phyloP scores from a whole-genome alignment of 306 rosid genomes.

The Cucurbita pepo region DNA sequence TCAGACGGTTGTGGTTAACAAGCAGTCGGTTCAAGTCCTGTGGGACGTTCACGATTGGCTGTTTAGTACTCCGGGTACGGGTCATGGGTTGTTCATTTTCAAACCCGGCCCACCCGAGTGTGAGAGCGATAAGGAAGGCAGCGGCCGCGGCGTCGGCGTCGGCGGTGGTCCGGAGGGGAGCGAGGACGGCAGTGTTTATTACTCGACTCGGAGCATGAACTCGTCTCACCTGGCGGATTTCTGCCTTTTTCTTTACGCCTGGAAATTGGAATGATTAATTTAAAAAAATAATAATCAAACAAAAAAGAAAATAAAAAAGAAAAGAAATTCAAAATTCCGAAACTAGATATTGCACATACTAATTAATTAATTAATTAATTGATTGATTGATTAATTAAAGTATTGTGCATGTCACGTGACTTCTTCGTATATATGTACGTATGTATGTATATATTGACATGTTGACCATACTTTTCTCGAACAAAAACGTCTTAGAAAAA shows the following conservation, averaged over 20 bases:
- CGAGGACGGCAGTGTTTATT: slow-evolving; percentile 2
- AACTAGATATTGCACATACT: not conserved
- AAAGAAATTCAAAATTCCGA: not conserved
- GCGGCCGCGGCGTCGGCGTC: not conserved
- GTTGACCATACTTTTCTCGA: not conserved
- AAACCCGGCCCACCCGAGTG: slow-evolving; percentile 42
- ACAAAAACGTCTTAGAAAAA: not conserved
- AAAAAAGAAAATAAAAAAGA: no score
- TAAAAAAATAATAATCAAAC: no score
- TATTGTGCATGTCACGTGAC: not conserved
- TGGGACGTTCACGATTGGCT: slow-evolving; percentile 92
- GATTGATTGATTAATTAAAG: not conserved
- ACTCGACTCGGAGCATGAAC: not conserved
- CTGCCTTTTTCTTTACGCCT: slow-evolving; percentile 3
- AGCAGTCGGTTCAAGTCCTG: slow-evolving; percentile 52
- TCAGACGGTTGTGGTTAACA: slow-evolving; percentile 47
- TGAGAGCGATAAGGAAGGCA: slow-evolving; percentile 42
- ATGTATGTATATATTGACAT: not conserved
- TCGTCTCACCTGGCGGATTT: not conserved
- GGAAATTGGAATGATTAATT: slow-evolving; percentile 3
- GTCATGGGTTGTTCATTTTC: slow-evolving; percentile 70
- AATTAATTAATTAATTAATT: not conserved
- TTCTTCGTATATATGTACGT: not conserved
- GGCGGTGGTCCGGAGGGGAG: not conserved
- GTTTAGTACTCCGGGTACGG: slow-evolving; percentile 36